Evolutionary conservation across 2,329 filamentous ascomycete genomes (phyloP).

Genomic region (Trichoderma atroviride): DNA sequence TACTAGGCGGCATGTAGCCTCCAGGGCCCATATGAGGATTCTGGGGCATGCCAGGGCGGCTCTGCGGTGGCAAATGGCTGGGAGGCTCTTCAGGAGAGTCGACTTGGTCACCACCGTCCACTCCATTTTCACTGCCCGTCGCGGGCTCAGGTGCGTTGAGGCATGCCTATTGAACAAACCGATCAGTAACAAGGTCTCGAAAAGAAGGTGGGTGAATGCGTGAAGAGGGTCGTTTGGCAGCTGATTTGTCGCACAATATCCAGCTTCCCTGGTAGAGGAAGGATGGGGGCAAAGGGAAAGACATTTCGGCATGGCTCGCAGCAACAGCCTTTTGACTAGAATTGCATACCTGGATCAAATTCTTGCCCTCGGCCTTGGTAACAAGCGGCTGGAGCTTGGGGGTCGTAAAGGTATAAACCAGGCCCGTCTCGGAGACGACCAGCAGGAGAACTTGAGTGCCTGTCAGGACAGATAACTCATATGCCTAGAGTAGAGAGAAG

Average conservation of each 20-base stretch:
- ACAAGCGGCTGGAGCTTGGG: conserved; percentile 97
- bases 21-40: conserved; percentile 65
- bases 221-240: neutral
- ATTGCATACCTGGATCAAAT: conserved; percentile 86
- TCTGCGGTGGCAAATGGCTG: conserved; percentile 70
- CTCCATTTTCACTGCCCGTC: conserved; percentile 77
- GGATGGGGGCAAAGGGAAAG: no score
- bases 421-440: conserved; percentile 94
- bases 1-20: conserved; percentile 60
- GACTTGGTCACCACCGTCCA: conserved; percentile 73
- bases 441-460: conserved; percentile 96
- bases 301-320: neutral
- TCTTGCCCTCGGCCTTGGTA: conserved; percentile 98
- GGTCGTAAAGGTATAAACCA: conserved; percentile 98
- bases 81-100: conserved; percentile 90
- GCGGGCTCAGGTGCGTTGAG: conserved; percentile 92
- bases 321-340: neutral
- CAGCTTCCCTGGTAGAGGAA: neutral
- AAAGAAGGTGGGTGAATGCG: conserved; percentile 9
- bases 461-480: conserved; percentile 95
- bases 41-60: conserved; percentile 67
- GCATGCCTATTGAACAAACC: conserved; percentile 69
- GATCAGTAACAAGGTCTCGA: conserved; percentile 36
- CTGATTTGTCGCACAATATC: neutral
- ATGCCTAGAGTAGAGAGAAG: conserved; percentile 64